A percentile compares a stretch with the other conserved stretches of the same genome.
These are phyloP conservation scores for Garcia nutans DNA, from an alignment of 345 rosid species.

Conservation along the genomic window DNA sequence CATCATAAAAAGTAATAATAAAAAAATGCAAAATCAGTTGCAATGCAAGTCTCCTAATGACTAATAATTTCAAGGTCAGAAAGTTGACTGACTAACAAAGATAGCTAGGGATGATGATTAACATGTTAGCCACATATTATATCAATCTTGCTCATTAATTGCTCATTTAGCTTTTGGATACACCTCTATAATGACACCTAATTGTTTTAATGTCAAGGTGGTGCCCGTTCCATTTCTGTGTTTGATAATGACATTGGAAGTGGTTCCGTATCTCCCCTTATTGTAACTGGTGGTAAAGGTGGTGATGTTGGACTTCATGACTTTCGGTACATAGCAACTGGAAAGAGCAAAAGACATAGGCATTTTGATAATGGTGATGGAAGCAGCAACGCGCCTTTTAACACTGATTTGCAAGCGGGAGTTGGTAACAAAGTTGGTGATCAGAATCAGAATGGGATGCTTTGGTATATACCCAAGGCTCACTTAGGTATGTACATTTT, in stretches of 20 bases:
- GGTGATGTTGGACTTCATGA: conserved; percentile 94
- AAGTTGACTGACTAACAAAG: neutral
- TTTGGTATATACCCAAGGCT: conserved; percentile 96
- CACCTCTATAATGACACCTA: conserved; percentile 9
- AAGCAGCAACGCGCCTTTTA: conserved; percentile 34
- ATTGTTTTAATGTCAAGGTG: conserved; percentile 47
- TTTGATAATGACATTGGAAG: conserved; percentile 84
- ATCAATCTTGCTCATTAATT: neutral
- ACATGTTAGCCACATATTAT: neutral
- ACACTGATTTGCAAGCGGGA: conserved; percentile 31
- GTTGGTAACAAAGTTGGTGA: conserved; percentile 38
- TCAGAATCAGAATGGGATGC: conserved; percentile 75
- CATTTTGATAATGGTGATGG: conserved; percentile 40
- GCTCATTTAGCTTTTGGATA: neutral
- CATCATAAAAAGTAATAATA: neutral
- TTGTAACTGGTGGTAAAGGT: conserved; percentile 83
- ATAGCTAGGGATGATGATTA: neutral
- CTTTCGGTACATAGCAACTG: conserved; percentile 87
- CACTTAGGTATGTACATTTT: conserved; percentile 60
- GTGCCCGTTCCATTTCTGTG: conserved; percentile 85
- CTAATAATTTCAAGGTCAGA: neutral
- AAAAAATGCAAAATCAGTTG: neutral
- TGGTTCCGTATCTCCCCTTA: conserved; percentile 89
- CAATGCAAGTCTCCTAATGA: neutral
- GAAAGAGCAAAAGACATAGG: conserved; percentile 67